Percentiles rank a stretch among this genome's conserved stretches.
Conservation (phyloP, 2,329 filamentous ascomycete species). For the Ceratocystis alfenasii region DNA sequence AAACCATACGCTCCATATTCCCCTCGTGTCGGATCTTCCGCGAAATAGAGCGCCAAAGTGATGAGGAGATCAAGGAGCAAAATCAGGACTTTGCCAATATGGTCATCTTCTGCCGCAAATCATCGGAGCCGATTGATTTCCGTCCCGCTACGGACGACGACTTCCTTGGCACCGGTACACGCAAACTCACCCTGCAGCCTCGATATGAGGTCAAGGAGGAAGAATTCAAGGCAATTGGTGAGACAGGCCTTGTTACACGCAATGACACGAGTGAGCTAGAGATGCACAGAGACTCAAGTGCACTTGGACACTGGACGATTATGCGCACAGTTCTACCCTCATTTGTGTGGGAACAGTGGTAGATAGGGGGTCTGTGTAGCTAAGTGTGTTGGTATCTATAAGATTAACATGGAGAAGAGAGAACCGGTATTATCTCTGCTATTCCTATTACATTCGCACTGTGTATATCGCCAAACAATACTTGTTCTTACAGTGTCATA, state of each 20-base stretch:
- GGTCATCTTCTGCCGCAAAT: constrained; percentile 83
- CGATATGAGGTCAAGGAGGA: constrained; percentile 52
- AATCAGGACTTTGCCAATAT: constrained; percentile 80
- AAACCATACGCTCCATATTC: constrained; percentile 73
- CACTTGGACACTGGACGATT: constrained; percentile 76
- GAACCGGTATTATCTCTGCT: background rate
- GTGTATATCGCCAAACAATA: background rate
- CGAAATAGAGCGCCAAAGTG: constrained; percentile 49
- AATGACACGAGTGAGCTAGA: constrained; percentile 56
- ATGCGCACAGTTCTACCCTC: constrained; percentile 76
- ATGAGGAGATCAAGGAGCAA: constrained; percentile 36
- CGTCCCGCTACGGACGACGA: constrained; percentile 53
- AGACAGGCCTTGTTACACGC: constrained; percentile 43
- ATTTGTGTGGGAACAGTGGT: constrained; percentile 82
- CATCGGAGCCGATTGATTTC: constrained; percentile 45
- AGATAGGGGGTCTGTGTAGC: constrained; percentile 25
- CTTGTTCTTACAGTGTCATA: no score
- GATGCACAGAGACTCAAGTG: constrained; percentile 62
- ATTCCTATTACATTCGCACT: no score
- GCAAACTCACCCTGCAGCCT: constrained; percentile 60
- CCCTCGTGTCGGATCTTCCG: constrained; percentile 86
- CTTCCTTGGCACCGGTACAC: constrained; percentile 57
- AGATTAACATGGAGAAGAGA: background rate
- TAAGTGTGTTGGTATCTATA: background rate
- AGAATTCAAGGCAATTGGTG: constrained; percentile 36